Evolutionary conservation across 108 stramenopile genomes (phyloP).

Genomic region (Tribonema minus): DNA sequence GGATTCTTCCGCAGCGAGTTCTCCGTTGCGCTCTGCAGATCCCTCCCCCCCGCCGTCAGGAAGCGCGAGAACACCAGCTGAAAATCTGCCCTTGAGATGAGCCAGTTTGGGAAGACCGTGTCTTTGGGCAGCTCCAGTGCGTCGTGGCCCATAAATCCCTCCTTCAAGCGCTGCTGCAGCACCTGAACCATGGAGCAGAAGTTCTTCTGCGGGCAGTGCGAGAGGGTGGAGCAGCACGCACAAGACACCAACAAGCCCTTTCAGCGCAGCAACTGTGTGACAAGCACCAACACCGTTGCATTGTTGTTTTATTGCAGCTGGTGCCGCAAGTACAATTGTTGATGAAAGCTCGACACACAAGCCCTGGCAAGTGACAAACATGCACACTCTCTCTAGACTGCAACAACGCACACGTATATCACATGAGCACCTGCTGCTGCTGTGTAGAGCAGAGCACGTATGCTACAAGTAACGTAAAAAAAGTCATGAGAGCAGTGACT

Average conservation of each 20-base stretch:
- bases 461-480: too few species aligned
- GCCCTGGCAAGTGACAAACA: too few species aligned
- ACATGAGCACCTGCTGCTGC: too few species aligned
- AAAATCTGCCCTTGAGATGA: constrained; percentile 18
- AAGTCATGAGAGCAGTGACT: too few species aligned
- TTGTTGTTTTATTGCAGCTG: not conserved
- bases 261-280: not conserved
- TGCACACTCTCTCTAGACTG: too few species aligned
- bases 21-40: not conserved
- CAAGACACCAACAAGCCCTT: not conserved
- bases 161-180: not conserved
- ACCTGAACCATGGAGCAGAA: not conserved
- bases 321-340: not conserved
- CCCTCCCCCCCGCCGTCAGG: not conserved
- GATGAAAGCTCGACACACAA: too few species aligned
- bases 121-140: not conserved
- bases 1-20: not conserved
- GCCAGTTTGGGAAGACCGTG: constrained; percentile 21
- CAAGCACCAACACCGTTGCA: not conserved
- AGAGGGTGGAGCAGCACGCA: not conserved
- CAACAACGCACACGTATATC: too few species aligned
- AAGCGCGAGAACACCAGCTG: constrained; percentile 10
- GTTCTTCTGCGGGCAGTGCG: not conserved
- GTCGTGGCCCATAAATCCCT: not conserved
- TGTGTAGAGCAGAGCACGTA: too few species aligned